phyloP scores from a whole-genome alignment of 306 rosid species.

The Malus domestica region DNA sequence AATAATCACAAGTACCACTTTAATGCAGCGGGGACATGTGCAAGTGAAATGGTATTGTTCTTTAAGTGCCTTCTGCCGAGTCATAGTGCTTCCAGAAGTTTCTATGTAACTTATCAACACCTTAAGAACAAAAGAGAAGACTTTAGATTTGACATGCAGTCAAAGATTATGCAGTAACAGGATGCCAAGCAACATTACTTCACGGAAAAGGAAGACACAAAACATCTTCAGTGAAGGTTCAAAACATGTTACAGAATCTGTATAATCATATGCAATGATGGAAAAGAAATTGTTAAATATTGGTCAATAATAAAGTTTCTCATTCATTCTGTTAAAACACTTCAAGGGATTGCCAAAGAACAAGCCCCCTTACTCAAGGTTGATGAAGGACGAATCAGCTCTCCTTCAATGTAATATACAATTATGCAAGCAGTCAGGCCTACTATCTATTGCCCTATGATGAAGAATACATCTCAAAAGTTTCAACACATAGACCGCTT shows the following conservation, averaged over 20 bases:
- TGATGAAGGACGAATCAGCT: no score
- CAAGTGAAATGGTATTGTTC: slow-evolving; percentile 79
- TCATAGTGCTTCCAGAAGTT: slow-evolving; percentile 76
- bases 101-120: slow-evolving; percentile 83
- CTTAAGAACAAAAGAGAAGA: slow-evolving; percentile 35
- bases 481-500: not conserved
- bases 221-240: not conserved
- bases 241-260: no score
- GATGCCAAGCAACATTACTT: not conserved
- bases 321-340: no score
- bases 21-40: slow-evolving; percentile 66
- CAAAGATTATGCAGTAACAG: not conserved
- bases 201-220: not conserved
- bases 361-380: no score
- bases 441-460: not conserved
- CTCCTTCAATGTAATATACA: no score
- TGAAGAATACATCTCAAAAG: not conserved
- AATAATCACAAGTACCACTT: slow-evolving; percentile 44
- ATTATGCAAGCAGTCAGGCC: not conserved
- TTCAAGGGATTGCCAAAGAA: no score
- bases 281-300: no score
- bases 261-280: no score
- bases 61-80: slow-evolving; percentile 76
- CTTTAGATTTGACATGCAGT: slow-evolving; percentile 3
- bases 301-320: no score